phyloP scores from a whole-genome alignment of 352 stramenopile genomes.

The Pythium scleroteichum region DNA sequence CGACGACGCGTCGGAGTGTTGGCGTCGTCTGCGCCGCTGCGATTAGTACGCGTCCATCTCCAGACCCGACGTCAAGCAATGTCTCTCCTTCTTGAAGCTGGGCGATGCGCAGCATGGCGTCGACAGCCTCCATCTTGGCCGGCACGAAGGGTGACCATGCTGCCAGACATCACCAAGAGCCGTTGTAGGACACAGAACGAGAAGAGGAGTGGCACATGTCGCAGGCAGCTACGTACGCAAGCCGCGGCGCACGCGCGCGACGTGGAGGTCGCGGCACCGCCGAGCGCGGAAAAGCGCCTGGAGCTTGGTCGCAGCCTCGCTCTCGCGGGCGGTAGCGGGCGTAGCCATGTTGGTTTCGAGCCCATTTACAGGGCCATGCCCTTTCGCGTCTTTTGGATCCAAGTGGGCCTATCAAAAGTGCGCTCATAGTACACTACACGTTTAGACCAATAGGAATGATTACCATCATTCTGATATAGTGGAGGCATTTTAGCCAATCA shows the following conservation, averaged over 20 bases:
- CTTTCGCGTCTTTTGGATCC: too few relatives aligned
- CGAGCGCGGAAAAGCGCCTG: constrained; percentile 61
- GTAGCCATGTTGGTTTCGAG: not conserved
- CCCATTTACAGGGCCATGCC: too few relatives aligned
- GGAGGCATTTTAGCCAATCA: too few relatives aligned
- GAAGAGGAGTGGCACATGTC: not conserved
- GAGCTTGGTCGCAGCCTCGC: constrained; percentile 35
- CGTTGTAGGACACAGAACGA: not conserved
- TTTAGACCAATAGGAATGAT: too few relatives aligned
- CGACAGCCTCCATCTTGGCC: constrained; percentile 54
- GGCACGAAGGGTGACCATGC: constrained; percentile 74
- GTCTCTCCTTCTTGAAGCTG: constrained; percentile 42
- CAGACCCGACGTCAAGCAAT: constrained; percentile 65
- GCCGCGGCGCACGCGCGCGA: constrained; percentile 47
- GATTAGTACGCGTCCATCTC: constrained; percentile 62
- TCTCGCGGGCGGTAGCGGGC: not conserved
- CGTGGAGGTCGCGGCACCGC: constrained; percentile 52
- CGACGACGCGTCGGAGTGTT: constrained; percentile 31
- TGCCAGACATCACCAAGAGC: constrained; percentile 20
- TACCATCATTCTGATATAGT: too few relatives aligned
- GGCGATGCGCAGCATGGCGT: constrained; percentile 49
- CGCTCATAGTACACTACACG: too few relatives aligned
- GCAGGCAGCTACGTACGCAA: constrained; percentile 38
- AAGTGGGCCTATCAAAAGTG: too few relatives aligned
- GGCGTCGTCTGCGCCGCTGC: constrained; percentile 32